Evolutionary conservation across 2,329 filamentous ascomycete genomes (phyloP), one percentile per base, ranked within the genome.

Genomic region (Myriosclerotinia curreyana): DNA sequence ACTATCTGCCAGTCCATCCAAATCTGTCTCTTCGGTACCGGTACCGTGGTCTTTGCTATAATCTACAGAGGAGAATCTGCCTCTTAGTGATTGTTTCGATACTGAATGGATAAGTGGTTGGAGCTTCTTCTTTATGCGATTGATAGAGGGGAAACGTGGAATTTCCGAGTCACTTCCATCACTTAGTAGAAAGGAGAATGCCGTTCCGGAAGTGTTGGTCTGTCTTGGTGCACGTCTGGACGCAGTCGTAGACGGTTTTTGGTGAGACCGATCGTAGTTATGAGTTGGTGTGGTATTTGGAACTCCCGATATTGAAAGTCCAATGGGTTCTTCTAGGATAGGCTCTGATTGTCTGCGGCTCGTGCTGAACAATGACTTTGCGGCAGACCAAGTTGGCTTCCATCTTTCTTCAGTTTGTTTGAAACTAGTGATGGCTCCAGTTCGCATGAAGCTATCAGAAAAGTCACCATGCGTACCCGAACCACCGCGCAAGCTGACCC

Each of bases 161-260:
- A 60, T 60, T 15, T 50, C 44, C 1, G 58, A 60, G n/a, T 60
- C 58, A 31, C 58, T 60, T 9, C 58, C 58, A n/a, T 60, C 48
- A 11, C 58, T 60, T 28, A 51, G 5, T 38, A 34, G 58, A 11
- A 60, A 60, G 22, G 58, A 60, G 20, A 60, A 60, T 6, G n/a
- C 11, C 2, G 46, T 52, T n/a, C 34, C 44, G 2, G 58, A 60
- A 28, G 58, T 60, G 11, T 40, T 31, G 9, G 22, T 28, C 14
- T 51, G 44, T 15, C 58, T 50, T 40, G 3, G 1, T 40, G 11
- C 44, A 31, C 58, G 58, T 17, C 51, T 60, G 17, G 46, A 60
- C 17, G 46, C 11, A 51, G 34, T 25, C 15, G 42, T 59, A 36
- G 42, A 36, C 14, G 28, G 20, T 25, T 59, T 48, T 22, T 25